Evolutionary conservation across 495 filamentous ascomycete species (phyloP).

Genomic region (Collariella sp.): DNA sequence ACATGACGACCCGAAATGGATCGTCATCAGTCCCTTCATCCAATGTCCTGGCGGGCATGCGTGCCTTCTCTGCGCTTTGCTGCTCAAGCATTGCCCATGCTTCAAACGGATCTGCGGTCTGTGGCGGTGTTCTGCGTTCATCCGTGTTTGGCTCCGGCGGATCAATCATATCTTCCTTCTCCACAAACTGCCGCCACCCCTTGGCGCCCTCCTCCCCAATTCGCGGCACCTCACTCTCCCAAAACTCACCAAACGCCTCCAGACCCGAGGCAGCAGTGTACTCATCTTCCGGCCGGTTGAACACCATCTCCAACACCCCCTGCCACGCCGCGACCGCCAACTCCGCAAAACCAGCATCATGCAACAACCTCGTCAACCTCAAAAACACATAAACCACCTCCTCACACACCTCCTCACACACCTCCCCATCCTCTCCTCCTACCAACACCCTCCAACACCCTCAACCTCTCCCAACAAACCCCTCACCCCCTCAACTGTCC

Average conservation of each 20-base stretch:
- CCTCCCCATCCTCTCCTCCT: constrained; percentile 9
- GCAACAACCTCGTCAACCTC: constrained; percentile 60
- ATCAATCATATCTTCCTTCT: constrained; percentile 23
- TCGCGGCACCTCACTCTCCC: constrained; percentile 77
- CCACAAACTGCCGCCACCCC: constrained; percentile 57
- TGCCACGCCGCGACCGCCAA: constrained; percentile 76
- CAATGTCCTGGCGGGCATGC: constrained; percentile 58
- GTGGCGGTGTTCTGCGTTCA: constrained; percentile 12
- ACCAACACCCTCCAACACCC: constrained; percentile 33
- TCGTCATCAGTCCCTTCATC: constrained; percentile 62
- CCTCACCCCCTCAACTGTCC: constrained; percentile 59
- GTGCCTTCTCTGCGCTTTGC: constrained; percentile 36
- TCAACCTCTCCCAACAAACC: constrained; percentile 49
- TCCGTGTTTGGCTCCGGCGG: constrained; percentile 29
- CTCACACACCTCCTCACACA: constrained; percentile 23
- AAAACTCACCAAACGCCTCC: constrained; percentile 59
- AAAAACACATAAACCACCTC: constrained; percentile 67
- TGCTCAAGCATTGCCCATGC: constrained; percentile 58
- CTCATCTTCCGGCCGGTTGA: constrained; percentile 42
- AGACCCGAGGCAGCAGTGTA: constrained; percentile 23
- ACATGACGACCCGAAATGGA: constrained; percentile 68
- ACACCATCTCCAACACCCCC: constrained; percentile 64
- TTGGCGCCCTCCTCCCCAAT: constrained; percentile 64
- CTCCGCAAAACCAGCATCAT: constrained; percentile 76
- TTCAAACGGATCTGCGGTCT: constrained; percentile 32